phyloP scores from a whole-genome alignment of 768 basidiomycete genomes.

The Fistulinella prunicolor region DNA sequence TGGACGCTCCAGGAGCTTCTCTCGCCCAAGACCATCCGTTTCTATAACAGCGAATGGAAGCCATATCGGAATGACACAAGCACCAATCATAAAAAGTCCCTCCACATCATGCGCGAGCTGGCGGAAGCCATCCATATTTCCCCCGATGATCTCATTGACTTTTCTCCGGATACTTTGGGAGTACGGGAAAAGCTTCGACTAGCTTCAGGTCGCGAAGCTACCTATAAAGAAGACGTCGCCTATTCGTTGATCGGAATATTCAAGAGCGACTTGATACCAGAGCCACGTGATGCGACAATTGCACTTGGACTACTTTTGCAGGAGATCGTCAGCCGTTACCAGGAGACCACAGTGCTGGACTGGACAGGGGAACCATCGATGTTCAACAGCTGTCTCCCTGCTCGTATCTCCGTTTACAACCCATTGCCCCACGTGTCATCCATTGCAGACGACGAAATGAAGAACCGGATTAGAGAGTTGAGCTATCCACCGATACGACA shows the following conservation, averaged over 20 bases:
- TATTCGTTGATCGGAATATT: neutral
- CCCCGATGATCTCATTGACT: neutral
- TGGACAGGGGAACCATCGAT: conserved; percentile 10
- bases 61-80: neutral
- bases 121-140: neutral
- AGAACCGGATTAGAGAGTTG: neutral
- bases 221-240: neutral
- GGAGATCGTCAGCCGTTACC: conserved; percentile 5
- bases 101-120: neutral
- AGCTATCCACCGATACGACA: neutral
- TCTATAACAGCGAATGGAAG: neutral
- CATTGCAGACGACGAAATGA: neutral
- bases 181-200: neutral
- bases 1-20: neutral
- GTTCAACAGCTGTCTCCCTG: conserved; percentile 15
- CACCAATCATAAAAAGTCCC: neutral
- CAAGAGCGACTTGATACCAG: neutral
- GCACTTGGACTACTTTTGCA: conserved; percentile 7
- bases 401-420: conserved; percentile 2
- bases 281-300: neutral
- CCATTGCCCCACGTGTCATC: neutral
- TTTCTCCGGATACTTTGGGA: neutral
- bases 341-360: conserved; percentile 8
- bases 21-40: neutral
- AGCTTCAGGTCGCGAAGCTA: neutral